Evolutionary conservation across 495 filamentous ascomycete species (phyloP).

Genomic region (Talaromyces thailandensis): DNA sequence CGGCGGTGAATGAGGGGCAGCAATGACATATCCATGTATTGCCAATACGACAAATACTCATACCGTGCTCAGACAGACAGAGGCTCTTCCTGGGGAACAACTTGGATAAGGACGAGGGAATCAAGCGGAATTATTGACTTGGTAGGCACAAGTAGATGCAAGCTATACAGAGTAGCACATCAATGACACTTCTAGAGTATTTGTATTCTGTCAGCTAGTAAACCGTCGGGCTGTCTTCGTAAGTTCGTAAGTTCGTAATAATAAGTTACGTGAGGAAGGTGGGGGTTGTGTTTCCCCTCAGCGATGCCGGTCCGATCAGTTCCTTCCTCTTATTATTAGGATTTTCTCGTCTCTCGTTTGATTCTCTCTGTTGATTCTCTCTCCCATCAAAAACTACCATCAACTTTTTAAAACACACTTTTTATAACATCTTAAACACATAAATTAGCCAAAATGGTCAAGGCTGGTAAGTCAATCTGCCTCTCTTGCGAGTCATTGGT

Average conservation of each 20-base stretch:
- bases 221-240: neutral
- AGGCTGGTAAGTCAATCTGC: slow-evolving; percentile 65
- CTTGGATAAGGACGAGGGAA: neutral
- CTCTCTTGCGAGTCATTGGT: slow-evolving; percentile 5
- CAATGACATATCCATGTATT: neutral
- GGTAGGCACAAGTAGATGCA: no score
- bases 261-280: neutral
- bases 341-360: neutral
- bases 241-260: neutral
- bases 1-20: neutral
- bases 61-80: neutral
- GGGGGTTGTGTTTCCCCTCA: slow-evolving; percentile 2
- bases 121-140: no score
- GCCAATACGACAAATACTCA: neutral
- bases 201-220: neutral
- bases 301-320: neutral
- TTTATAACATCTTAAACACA: slow-evolving; percentile 5
- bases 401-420: neutral
- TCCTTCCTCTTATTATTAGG: neutral
- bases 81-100: neutral
- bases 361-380: neutral
- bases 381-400: slow-evolving; percentile 7
- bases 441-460: slow-evolving; percentile 72
- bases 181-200: neutral
- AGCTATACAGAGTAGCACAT: neutral